phyloP scores from a whole-genome alignment of 495 filamentous ascomycete genomes.

The Trichocladium uniseriatum region DNA sequence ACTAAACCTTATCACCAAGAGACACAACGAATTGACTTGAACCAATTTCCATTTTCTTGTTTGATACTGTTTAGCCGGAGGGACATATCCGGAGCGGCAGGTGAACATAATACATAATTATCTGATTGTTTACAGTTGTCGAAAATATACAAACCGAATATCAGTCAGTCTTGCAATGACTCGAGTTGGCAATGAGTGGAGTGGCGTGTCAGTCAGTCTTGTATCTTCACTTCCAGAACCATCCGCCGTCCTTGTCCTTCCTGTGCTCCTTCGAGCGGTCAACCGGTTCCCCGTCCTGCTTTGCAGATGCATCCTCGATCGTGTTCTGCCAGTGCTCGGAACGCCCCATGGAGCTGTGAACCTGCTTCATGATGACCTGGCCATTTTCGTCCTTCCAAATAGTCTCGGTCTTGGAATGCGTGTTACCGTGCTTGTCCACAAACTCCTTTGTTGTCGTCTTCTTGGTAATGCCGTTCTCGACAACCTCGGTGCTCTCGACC shows the following conservation, averaged over 20 bases:
- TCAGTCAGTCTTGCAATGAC: background rate
- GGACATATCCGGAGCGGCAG: too few relatives aligned
- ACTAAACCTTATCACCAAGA: too few relatives aligned
- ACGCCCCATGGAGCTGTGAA: background rate
- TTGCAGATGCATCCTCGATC: background rate
- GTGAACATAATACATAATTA: too few relatives aligned
- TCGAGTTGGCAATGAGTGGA: background rate
- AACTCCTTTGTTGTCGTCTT: slow-evolving; percentile 10
- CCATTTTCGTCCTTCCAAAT: slow-evolving; percentile 8
- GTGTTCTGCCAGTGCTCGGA: background rate
- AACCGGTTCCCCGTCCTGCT: background rate
- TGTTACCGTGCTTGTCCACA: slow-evolving; percentile 13
- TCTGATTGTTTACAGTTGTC: too few relatives aligned
- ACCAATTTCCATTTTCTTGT: too few relatives aligned
- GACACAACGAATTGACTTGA: too few relatives aligned
- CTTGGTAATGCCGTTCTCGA: slow-evolving; percentile 9
- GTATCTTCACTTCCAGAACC: slow-evolving; percentile 17
- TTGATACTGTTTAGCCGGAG: too few relatives aligned
- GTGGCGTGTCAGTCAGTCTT: too few relatives aligned
- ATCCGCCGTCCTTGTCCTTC: slow-evolving; percentile 4
- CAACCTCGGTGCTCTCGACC: slow-evolving; percentile 3
- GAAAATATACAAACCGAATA: too few relatives aligned
- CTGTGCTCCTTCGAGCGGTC: background rate
- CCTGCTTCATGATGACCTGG: slow-evolving; percentile 1
- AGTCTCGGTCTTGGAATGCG: slow-evolving; percentile 15